Percentiles rank a stretch among this genome's conserved stretches.
These are phyloP conservation scores for Clarireedia paspali DNA, from an alignment of 2,329 filamentous ascomycete genomes.

Conservation along the genomic window DNA sequence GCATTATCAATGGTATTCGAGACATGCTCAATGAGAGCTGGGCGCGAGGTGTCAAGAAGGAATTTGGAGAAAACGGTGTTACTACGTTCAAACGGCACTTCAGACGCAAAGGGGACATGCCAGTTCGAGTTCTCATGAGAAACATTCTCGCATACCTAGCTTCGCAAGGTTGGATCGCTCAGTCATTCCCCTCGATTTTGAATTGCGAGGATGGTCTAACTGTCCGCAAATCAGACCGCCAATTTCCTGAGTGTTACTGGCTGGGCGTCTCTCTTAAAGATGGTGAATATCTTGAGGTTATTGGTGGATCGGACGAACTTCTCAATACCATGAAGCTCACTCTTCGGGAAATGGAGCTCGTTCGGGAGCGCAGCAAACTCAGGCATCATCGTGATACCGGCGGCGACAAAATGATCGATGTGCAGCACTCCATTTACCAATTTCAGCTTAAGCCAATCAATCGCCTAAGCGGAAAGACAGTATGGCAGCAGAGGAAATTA, in stretches of 20 bases:
- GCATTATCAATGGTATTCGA: background rate
- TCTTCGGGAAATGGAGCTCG: background rate
- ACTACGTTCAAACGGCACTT: background rate
- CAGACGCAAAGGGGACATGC: background rate
- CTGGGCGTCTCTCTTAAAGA: background rate
- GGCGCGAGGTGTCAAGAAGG: background rate
- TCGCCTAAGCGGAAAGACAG: background rate
- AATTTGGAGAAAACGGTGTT: background rate
- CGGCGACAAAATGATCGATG: background rate
- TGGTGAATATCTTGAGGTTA: background rate
- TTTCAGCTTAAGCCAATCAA: background rate
- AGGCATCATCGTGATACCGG: background rate
- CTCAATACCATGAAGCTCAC: conserved; percentile 5
- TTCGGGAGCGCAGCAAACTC: background rate
- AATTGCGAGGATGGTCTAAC: background rate
- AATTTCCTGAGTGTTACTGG: conserved; percentile 6
- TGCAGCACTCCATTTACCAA: background rate
- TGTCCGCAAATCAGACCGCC: background rate
- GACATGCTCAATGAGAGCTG: background rate
- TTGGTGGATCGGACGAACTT: conserved; percentile 3
- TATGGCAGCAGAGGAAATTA: background rate
- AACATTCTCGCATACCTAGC: conserved; percentile 6
- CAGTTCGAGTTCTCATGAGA: background rate
- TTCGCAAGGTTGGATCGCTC: background rate
- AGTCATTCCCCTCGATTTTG: background rate